phyloP scores from a whole-genome alignment of 2,329 filamentous ascomycete genomes.

The Xenosphaeropsis pyriputrescens region DNA sequence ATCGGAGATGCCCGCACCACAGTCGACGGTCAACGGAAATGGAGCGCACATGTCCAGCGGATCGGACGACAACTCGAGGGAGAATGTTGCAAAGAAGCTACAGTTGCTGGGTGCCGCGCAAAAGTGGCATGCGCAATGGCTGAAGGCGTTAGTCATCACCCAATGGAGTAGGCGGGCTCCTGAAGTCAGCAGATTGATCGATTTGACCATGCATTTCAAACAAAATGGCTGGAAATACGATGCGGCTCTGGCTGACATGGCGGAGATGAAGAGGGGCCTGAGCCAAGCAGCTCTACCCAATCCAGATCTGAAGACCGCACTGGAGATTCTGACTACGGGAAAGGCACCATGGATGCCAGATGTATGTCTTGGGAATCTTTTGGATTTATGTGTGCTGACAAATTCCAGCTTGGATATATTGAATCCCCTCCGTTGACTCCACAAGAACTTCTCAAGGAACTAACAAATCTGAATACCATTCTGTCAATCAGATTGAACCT shows the following conservation, averaged over 20 bases:
- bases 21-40: conserved; percentile 36
- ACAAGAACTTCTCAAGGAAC: conserved; percentile 56
- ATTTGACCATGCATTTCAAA: conserved; percentile 64
- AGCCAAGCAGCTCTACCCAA: conserved; percentile 64
- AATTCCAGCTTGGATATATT: conserved; percentile 55
- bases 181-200: conserved; percentile 76
- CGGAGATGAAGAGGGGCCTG: conserved; percentile 60
- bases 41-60: conserved; percentile 21
- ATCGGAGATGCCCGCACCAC: conserved; percentile 48
- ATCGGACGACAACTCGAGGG: conserved; percentile 40
- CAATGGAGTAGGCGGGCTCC: conserved; percentile 76
- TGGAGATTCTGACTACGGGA: conserved; percentile 71
- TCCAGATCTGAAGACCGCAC: conserved; percentile 79
- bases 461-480: conserved; percentile 71
- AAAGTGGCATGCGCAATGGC: conserved; percentile 71
- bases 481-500: conserved; percentile 74
- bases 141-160: conserved; percentile 80
- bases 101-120: conserved; percentile 65
- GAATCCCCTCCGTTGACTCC: conserved; percentile 56
- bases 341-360: conserved; percentile 68
- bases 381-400: conserved; percentile 5
- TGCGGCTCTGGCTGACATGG: conserved; percentile 44
- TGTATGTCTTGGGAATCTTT: conserved; percentile 27
- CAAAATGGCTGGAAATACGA: conserved; percentile 46
- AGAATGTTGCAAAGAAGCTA: conserved; percentile 65